phyloP scores from a whole-genome alignment of 75 land plant species.

The Chamaecyparis obtusa region DNA sequence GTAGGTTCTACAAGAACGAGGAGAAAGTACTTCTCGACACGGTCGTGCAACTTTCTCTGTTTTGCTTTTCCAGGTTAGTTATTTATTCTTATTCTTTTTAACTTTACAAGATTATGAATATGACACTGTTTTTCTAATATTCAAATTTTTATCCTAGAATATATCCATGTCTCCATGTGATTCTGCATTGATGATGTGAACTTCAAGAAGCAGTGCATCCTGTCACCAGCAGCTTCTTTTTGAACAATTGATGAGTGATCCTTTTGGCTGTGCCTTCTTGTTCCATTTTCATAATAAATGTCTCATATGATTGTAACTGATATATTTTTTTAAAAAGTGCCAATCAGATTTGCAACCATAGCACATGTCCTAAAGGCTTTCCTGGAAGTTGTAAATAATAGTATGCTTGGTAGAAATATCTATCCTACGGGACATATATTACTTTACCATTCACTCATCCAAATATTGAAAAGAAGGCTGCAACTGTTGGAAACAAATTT shows the following conservation, averaged over 20 bases:
- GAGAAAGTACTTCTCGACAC: constrained; percentile 98
- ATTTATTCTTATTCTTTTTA: neutral
- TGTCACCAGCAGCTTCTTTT: neutral
- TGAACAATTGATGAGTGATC: neutral
- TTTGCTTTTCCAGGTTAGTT: constrained; percentile 86
- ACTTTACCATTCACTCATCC: neutral
- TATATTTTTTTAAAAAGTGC: neutral
- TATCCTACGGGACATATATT: neutral
- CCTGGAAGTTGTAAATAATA: neutral
- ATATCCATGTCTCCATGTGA: neutral
- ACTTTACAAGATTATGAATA: neutral
- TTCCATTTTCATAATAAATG: neutral
- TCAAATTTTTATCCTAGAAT: neutral
- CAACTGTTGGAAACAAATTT: neutral
- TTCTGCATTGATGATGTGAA: neutral
- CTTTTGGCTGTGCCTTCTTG: neutral
- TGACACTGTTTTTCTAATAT: neutral
- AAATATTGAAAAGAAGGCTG: neutral
- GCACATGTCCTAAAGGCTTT: neutral
- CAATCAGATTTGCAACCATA: neutral
- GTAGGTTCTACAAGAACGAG: constrained; percentile 97
- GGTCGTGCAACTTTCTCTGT: constrained; percentile 99
- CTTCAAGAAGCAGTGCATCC: neutral
- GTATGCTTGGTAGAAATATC: neutral
- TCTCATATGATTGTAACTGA: neutral